Conservation (phyloP, 2,329 filamentous ascomycete genomes). For the Macrophomina phaseolina region DNA sequence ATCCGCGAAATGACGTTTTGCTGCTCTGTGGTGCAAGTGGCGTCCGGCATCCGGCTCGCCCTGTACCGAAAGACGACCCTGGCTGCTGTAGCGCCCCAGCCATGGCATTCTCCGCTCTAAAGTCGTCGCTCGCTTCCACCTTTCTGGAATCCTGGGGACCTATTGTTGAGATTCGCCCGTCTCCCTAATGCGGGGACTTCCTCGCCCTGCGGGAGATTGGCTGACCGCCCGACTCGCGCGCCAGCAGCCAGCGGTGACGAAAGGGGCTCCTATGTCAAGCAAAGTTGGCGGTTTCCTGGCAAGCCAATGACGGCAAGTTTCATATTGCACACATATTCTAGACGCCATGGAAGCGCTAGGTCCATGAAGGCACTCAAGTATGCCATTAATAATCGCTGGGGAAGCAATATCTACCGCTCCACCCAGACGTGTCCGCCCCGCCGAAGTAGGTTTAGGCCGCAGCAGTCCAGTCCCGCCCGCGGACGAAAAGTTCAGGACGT, state of each 20-base stretch:
- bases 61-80: conserved; percentile 10
- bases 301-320: background rate
- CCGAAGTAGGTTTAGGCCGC: too few relatives aligned
- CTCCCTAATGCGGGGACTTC: background rate
- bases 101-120: background rate
- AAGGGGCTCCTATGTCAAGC: background rate
- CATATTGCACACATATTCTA: too few relatives aligned
- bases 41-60: conserved; percentile 20
- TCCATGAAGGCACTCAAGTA: too few relatives aligned
- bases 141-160: conserved; percentile 6
- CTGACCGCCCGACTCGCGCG: background rate
- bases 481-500: background rate
- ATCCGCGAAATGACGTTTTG: background rate
- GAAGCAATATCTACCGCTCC: too few relatives aligned
- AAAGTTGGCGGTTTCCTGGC: background rate
- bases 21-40: background rate
- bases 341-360: too few relatives aligned
- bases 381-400: too few relatives aligned
- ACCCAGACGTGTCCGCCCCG: too few relatives aligned
- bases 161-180: background rate
- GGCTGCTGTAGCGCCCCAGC: background rate
- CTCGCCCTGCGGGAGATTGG: background rate
- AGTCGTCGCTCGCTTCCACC: background rate
- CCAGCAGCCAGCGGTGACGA: conserved; percentile 6
- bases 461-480: background rate